Conservation (phyloP, 352 stramenopile species). For the Pythium insidiosum region DNA sequence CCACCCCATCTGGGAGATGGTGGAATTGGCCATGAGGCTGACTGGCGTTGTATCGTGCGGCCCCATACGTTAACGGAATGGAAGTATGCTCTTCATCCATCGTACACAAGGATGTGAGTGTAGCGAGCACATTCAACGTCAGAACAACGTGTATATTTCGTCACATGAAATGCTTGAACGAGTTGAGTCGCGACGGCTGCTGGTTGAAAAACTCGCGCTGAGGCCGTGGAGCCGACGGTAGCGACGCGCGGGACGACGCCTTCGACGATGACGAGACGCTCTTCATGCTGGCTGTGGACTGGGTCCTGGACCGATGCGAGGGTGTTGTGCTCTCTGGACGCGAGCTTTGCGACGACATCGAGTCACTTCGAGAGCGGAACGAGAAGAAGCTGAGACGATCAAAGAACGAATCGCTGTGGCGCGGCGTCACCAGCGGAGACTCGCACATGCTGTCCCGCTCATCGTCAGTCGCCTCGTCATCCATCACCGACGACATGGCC, state of each 20-base stretch:
- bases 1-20: too few relatives aligned
- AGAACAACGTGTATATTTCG: too few relatives aligned
- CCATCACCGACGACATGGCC: not conserved
- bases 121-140: too few relatives aligned
- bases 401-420: constrained; percentile 11
- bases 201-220: constrained; percentile 6
- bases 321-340: too few relatives aligned
- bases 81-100: too few relatives aligned
- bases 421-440: constrained; percentile 1
- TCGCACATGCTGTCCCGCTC: not conserved
- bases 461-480: constrained; percentile 6
- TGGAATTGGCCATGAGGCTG: too few relatives aligned
- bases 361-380: constrained; percentile 7
- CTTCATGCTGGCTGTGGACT: constrained; percentile 7
- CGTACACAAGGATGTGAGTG: too few relatives aligned
- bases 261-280: constrained; percentile 5
- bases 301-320: not conserved
- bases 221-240: too few relatives aligned
- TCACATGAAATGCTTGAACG: constrained; percentile 15
- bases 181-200: constrained; percentile 13
- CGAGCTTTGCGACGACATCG: constrained; percentile 2
- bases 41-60: not conserved
- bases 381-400: constrained; percentile 8
- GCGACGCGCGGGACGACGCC: constrained; percentile 1
- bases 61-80: too few relatives aligned